Conservation (phyloP, 371 early-diverging fungal species). For the Lichtheimia ornata region DNA sequence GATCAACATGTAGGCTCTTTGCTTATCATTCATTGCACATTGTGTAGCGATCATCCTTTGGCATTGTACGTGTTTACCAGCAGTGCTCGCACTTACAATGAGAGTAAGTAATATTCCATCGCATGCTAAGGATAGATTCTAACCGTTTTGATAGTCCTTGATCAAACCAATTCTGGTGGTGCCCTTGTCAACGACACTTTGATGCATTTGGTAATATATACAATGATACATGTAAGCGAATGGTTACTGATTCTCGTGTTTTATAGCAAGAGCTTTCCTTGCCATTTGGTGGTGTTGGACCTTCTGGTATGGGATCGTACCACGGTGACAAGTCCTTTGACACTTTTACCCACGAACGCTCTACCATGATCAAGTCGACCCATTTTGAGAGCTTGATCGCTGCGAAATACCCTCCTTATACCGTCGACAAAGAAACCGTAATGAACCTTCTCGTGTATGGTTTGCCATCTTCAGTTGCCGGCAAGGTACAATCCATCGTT, state of each 20-base stretch:
- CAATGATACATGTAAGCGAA: background rate
- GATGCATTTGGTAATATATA: slow-evolving; percentile 34
- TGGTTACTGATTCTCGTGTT: slow-evolving; percentile 9
- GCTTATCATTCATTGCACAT: background rate
- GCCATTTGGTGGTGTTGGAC: slow-evolving; percentile 89
- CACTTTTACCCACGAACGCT: slow-evolving; percentile 69
- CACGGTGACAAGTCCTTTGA: slow-evolving; percentile 80
- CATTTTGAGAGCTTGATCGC: slow-evolving; percentile 47
- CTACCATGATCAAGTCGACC: slow-evolving; percentile 53
- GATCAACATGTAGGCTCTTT: too few relatives aligned
- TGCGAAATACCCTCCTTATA: slow-evolving; percentile 55
- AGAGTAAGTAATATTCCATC: slow-evolving; percentile 25
- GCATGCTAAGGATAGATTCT: background rate
- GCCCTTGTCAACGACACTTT: slow-evolving; percentile 75
- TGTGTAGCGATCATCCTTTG: slow-evolving; percentile 61
- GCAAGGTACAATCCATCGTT: slow-evolving; percentile 29
- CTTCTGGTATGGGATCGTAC: slow-evolving; percentile 84
- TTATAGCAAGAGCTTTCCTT: slow-evolving; percentile 38
- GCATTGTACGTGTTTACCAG: slow-evolving; percentile 67
- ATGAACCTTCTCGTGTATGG: slow-evolving; percentile 21
- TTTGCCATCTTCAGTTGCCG: slow-evolving; percentile 24
- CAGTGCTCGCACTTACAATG: slow-evolving; percentile 26
- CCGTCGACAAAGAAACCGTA: slow-evolving; percentile 30
- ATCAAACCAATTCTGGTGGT: slow-evolving; percentile 67
- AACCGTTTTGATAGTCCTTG: slow-evolving; percentile 22